Conservation (phyloP, 2,329 filamentous ascomycete genomes). For the Pseudogymnoascus sp. region DNA sequence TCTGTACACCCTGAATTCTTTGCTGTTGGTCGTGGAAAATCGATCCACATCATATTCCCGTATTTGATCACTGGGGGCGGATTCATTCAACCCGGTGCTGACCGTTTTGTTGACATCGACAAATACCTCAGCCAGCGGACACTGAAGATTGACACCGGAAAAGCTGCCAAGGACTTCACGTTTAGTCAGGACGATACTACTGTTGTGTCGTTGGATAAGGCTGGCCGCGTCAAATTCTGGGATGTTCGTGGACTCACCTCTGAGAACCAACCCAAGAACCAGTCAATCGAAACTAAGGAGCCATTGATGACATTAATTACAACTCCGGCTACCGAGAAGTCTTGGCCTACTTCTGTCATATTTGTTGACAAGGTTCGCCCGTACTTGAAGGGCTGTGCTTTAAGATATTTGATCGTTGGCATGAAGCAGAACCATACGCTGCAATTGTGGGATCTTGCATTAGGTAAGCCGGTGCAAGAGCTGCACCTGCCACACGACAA, state of each 20-base stretch:
- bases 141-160: slow-evolving; percentile 90
- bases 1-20: slow-evolving; percentile 88
- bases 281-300: slow-evolving; percentile 67
- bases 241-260: slow-evolving; percentile 72
- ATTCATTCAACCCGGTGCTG: slow-evolving; percentile 54
- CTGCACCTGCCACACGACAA: slow-evolving; percentile 93
- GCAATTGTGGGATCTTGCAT: slow-evolving; percentile 94
- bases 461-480: slow-evolving; percentile 93
- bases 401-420: slow-evolving; percentile 92
- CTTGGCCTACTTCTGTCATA: slow-evolving; percentile 91
- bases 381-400: slow-evolving; percentile 79
- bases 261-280: slow-evolving; percentile 41
- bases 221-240: slow-evolving; percentile 95
- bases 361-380: slow-evolving; percentile 94
- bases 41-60: slow-evolving; percentile 81
- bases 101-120: slow-evolving; percentile 74
- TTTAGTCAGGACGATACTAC: slow-evolving; percentile 96
- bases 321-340: slow-evolving; percentile 81
- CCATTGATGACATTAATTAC: slow-evolving; percentile 82
- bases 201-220: slow-evolving; percentile 94
- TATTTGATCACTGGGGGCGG: slow-evolving; percentile 55
- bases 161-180: slow-evolving; percentile 95
- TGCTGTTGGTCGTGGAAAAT: slow-evolving; percentile 89
- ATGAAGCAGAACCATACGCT: slow-evolving; percentile 99
- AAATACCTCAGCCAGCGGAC: slow-evolving; percentile 79